phyloP scores from a whole-genome alignment of 2,329 filamentous ascomycete species.

The Teratosphaeriaceae sp. region DNA sequence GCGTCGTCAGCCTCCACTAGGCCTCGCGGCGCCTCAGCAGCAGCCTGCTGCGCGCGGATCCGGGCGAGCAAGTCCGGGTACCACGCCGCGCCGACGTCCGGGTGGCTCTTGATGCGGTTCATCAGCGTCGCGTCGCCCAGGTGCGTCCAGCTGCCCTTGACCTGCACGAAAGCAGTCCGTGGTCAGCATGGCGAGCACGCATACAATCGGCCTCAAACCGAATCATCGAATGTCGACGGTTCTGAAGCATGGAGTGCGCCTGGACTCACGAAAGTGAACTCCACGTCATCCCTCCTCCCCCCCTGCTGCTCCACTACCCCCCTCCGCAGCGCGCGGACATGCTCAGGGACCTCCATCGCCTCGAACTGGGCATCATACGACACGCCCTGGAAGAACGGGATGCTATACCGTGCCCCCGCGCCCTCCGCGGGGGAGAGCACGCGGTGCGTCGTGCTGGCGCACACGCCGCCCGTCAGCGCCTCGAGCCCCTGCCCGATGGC shows the following conservation, averaged over 20 bases:
- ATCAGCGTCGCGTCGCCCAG: slow-evolving; percentile 77
- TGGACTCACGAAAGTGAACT: slow-evolving; percentile 69
- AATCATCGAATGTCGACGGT: too few species aligned
- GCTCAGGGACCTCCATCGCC: slow-evolving; percentile 62
- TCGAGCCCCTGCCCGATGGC: slow-evolving; percentile 84
- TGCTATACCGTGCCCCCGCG: slow-evolving; percentile 65
- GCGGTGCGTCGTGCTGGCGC: slow-evolving; percentile 72
- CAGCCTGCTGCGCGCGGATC: slow-evolving; percentile 35
- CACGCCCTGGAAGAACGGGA: slow-evolving; percentile 87
- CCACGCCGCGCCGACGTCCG: slow-evolving; percentile 77
- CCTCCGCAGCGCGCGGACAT: slow-evolving; percentile 56
- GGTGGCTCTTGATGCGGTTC: slow-evolving; percentile 81
- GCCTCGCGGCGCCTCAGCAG: neutral
- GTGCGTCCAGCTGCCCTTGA: slow-evolving; percentile 58
- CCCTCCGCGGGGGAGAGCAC: slow-evolving; percentile 67
- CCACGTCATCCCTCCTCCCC: slow-evolving; percentile 63
- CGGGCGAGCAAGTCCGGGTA: slow-evolving; percentile 40
- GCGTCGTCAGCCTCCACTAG: neutral
- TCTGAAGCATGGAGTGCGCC: too few species aligned
- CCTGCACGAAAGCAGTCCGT: neutral
- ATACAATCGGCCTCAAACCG: too few species aligned
- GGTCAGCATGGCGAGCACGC: too few species aligned
- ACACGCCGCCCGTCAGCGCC: slow-evolving; percentile 76
- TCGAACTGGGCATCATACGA: slow-evolving; percentile 73
- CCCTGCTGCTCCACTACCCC: slow-evolving; percentile 52